These are phyloP conservation scores for Pseudocercospora ulei DNA, from an alignment of 2,329 filamentous ascomycete genomes.

Conservation along the genomic window DNA sequence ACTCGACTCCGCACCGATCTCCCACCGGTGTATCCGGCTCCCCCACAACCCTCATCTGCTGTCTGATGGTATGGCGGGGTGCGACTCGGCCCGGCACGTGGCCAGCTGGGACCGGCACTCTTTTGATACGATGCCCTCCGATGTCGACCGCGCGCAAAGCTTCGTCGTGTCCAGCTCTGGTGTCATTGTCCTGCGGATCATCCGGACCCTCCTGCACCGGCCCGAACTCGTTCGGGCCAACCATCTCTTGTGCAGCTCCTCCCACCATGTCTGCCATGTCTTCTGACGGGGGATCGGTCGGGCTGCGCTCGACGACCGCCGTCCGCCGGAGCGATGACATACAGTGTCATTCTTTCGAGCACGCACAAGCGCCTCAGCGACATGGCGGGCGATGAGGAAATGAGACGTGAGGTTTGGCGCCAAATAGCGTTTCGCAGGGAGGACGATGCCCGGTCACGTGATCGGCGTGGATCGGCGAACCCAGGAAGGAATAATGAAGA, in stretches of 20 bases:
- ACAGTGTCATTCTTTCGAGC: not conserved
- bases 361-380: not conserved
- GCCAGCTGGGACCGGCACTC: slow-evolving; percentile 1
- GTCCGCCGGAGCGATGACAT: not conserved
- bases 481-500: too few species aligned
- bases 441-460: too few species aligned
- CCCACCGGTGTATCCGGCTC: too few species aligned
- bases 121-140: slow-evolving; percentile 2
- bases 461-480: too few species aligned
- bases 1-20: too few species aligned
- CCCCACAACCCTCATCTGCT: too few species aligned
- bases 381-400: slow-evolving; percentile 2
- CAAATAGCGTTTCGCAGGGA: slow-evolving; percentile 1
- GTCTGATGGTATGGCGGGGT: not conserved
- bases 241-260: not conserved
- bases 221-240: not conserved
- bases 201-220: not conserved
- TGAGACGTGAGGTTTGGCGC: slow-evolving; percentile 6
- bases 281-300: not conserved
- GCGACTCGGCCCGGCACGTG: not conserved
- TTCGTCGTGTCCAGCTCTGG: not conserved
- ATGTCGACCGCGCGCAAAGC: not conserved
- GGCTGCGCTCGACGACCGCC: not conserved
- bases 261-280: not conserved
- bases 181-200: not conserved